Evolutionary conservation across 202 grass and related monocot species (phyloP).

Genomic region (Elaeis oleifera): DNA sequence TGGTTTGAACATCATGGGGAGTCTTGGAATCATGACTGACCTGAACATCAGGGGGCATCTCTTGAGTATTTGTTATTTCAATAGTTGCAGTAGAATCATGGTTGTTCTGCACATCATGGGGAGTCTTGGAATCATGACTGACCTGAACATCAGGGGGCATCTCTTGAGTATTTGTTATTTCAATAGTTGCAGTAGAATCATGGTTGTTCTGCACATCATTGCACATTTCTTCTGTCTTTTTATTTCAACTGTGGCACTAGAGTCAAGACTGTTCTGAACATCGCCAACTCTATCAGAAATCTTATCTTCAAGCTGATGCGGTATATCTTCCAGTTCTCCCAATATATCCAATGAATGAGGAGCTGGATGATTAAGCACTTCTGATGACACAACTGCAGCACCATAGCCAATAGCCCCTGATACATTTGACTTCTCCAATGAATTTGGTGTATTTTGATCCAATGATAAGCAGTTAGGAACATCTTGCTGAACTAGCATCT

Average conservation of each 20-base stretch:
- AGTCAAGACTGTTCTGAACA: constrained; percentile 27
- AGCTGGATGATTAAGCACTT: constrained; percentile 13
- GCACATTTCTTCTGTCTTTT: constrained; percentile 26
- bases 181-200: too few relatives aligned
- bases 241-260: constrained; percentile 10
- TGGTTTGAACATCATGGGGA: neutral
- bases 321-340: constrained; percentile 15
- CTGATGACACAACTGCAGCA: constrained; percentile 19
- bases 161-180: constrained; percentile 1
- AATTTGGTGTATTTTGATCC: constrained; percentile 21
- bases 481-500: constrained; percentile 26
- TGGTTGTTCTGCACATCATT: neutral
- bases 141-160: constrained; percentile 15
- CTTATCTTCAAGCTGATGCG: constrained; percentile 14
- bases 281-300: constrained; percentile 14
- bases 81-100: too few relatives aligned
- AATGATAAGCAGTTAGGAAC: constrained; percentile 18
- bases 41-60: neutral
- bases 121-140: constrained; percentile 31
- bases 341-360: constrained; percentile 20
- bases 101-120: neutral
- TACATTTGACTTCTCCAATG: constrained; percentile 24
- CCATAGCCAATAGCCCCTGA: constrained; percentile 14
- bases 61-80: neutral
- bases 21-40: constrained; percentile 34